phyloP scores from a whole-genome alignment of 768 basidiomycete species.

The Imleria badia region DNA sequence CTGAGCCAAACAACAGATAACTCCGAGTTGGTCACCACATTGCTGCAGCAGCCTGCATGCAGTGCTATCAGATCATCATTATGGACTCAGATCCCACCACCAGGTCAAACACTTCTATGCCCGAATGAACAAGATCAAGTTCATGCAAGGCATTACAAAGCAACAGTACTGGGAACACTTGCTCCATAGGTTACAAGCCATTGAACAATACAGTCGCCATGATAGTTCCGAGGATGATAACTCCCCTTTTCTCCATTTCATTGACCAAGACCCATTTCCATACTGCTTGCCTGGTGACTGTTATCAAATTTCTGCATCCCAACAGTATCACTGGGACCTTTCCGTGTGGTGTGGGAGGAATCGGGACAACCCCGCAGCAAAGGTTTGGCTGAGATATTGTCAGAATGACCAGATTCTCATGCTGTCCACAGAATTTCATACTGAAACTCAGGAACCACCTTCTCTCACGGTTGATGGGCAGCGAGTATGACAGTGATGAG shows the following conservation, averaged over 20 bases:
- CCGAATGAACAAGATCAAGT: slow-evolving; percentile 36
- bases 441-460: not conserved
- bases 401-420: no score
- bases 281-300: slow-evolving; percentile 1
- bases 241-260: not conserved
- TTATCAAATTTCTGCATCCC: slow-evolving; percentile 20
- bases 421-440: no score
- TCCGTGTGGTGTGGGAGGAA: not conserved
- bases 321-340: slow-evolving; percentile 8
- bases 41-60: no score
- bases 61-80: no score
- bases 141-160: slow-evolving; percentile 29
- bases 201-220: not conserved
- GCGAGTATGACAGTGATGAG: no score
- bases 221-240: not conserved
- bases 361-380: accelerated
- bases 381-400: no score
- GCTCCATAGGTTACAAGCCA: not conserved
- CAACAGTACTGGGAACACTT: slow-evolving; percentile 19
- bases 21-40: no score
- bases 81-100: no score
- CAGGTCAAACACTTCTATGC: slow-evolving; percentile 38
- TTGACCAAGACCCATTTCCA: slow-evolving; percentile 7
- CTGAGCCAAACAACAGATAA: no score
- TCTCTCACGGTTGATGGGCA: not conserved